Conservation (phyloP, 805 yeast species). For the Cyberlindnera sargentensis region DNA sequence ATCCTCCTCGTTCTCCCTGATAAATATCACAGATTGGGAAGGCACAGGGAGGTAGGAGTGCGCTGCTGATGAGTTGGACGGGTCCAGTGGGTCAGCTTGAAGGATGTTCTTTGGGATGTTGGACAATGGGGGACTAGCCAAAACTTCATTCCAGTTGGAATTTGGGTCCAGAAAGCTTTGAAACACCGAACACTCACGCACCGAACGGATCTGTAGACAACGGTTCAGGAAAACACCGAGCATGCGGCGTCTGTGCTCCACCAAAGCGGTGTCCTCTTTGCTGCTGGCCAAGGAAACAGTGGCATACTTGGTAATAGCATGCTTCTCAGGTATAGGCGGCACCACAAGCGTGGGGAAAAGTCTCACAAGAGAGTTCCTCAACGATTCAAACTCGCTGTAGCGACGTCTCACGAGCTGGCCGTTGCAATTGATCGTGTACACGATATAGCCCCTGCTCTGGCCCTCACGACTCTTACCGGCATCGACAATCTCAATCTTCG, state of each 20-base stretch:
- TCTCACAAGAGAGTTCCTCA: constrained; percentile 63
- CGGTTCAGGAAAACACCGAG: constrained; percentile 74
- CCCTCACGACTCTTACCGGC: constrained; percentile 87
- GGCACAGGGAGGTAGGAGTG: constrained; percentile 63
- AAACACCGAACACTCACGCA: constrained; percentile 59
- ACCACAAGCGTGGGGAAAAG: constrained; percentile 75
- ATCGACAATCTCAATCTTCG: constrained; percentile 49
- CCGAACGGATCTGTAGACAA: constrained; percentile 52
- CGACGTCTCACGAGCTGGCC: constrained; percentile 67
- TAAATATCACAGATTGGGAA: constrained; percentile 26
- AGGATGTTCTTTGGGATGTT: constrained; percentile 46
- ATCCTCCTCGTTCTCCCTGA: constrained; percentile 29
- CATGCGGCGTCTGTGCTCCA: constrained; percentile 72
- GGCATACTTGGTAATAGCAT: constrained; percentile 43
- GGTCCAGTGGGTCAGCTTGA: constrained; percentile 55
- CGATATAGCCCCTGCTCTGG: constrained; percentile 65
- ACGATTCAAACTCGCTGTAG: constrained; percentile 86
- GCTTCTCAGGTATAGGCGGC: constrained; percentile 93
- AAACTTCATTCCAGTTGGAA: constrained; percentile 80
- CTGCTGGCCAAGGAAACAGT: constrained; percentile 33
- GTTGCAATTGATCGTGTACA: constrained; percentile 69
- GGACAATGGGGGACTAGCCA: constrained; percentile 47
- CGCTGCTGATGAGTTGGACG: constrained; percentile 47
- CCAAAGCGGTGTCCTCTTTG: constrained; percentile 36
- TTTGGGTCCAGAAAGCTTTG: constrained; percentile 83